These are phyloP conservation scores for Aspergillus viridinutans DNA, from an alignment of 2,329 filamentous ascomycete species.

Conservation along the genomic window DNA sequence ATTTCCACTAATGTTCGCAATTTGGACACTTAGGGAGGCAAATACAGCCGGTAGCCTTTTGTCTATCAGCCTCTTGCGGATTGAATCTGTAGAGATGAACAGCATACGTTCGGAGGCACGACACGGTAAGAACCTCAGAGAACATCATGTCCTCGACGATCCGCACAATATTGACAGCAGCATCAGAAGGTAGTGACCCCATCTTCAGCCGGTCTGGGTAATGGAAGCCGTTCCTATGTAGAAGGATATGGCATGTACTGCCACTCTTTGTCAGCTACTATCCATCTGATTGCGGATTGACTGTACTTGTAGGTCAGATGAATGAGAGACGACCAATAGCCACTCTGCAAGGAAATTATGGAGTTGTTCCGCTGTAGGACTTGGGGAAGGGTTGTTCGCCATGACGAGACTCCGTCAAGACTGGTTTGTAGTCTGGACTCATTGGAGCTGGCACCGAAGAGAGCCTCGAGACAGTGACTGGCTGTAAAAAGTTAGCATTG, in stretches of 20 bases:
- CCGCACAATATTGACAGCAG: constrained; percentile 6
- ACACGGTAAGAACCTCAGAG: background rate
- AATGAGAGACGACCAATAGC: background rate
- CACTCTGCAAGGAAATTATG: background rate
- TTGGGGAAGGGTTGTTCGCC: background rate
- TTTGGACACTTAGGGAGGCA: constrained; percentile 1
- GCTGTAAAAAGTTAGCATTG: background rate
- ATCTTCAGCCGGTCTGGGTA: background rate
- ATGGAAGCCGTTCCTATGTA: constrained; percentile 1
- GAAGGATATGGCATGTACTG: background rate
- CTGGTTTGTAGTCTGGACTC: background rate
- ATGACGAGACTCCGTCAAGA: background rate
- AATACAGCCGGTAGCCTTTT: background rate
- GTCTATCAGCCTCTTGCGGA: background rate
- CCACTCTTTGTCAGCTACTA: background rate
- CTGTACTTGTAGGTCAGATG: background rate
- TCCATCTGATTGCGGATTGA: background rate
- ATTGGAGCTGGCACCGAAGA: background rate
- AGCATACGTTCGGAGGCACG: background rate
- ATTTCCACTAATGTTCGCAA: constrained; percentile 1
- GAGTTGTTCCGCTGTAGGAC: background rate
- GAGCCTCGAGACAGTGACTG: background rate
- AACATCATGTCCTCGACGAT: constrained; percentile 5
- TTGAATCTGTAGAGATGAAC: background rate
- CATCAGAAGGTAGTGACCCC: constrained; percentile 1